Base-by-base conservation (phyloP, 2,329 filamentous ascomycete species). In the Lasiodiplodia sp. region DNA sequence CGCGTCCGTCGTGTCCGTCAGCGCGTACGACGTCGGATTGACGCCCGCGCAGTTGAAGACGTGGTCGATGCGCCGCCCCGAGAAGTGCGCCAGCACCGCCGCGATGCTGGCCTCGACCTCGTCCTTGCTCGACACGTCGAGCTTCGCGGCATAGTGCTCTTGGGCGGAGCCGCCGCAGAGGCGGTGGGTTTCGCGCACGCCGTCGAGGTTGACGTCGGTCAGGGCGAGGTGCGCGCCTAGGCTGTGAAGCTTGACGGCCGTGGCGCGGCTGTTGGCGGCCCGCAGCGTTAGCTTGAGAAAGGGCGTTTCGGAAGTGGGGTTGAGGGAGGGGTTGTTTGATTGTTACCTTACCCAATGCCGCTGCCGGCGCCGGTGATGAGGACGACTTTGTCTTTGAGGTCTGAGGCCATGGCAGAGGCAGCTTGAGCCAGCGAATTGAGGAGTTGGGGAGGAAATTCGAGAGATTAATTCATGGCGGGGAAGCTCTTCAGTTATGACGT, bases 21-120 rank as follows among this genome's bases (percentile, higher is more conserved):
- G 98, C 52, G 96, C 94, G 38, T 65, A 65, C 6, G 88, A 97
- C 97, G 86, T 99, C 96, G 64, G 91, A 66, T 99, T 89, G 75
- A 99, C 98, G 77, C 96, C 96, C 66, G 96, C 96, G 78, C 99
- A 99, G 89, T 99, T 99, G 85, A 99, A 87, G 72, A 99, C 82
- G 72, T 98, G 94, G 79, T 99, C 95, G 75, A 99, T 88, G 75
- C 94, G 92, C 4, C 28, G 28, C 74, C 95, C 95, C 79, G 92
- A 98, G 52, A 91, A 90, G 77, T 97, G 94, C 75, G 98, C 52
- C 25, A 28, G 12, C 8, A n/a, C 37, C n/a, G n/a, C 52, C 4
- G 37, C 28, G 16, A 68, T n/a, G 58, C 52, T 34, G 7, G 6
- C 3, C 3, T 16, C n/a, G 37, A 98, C 93, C 44, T 87, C 87